Evolutionary conservation across 2,329 filamentous ascomycete genomes (phyloP), one percentile per base, ranked within the genome.

Genomic region (Aspergillus versicolor): DNA sequence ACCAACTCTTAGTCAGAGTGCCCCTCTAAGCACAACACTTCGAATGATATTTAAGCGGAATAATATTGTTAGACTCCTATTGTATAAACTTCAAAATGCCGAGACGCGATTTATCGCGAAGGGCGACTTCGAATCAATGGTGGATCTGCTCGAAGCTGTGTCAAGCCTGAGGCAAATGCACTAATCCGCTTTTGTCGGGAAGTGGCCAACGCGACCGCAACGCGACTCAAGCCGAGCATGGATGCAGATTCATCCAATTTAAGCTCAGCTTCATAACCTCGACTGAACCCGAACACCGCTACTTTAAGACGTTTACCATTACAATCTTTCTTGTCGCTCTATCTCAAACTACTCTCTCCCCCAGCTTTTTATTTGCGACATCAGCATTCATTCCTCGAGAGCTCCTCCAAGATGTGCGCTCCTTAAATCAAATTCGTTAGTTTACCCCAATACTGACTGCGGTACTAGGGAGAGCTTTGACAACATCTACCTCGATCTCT

Each of bases 401-500:
- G 43, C 51, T 41, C 24, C 51, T 53, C 51, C 51, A 47, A 37
- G 22, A 53, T 53, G 51, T 53, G 51, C 34, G 51, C 51, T 24
- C 30, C 43, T 19, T 19, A 3, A 30, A 40, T 6, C 42, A 19
- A 27, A 46, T 22, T 24, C 17, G 32, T n/a, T 30, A 24, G 17
- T 22, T 3, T 41, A 32, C 45, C 44, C 48, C 34, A 13, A 51
- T 46, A 42, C 62, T 63, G 51, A 64, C 44, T 19, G 45, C 52
- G 38, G 21, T 46, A 43, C 50, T 38, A 87, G 84, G 84, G 94
- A 99, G 85, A 94, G 89, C 72, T 99, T 99, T 78, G 93, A 97
- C 73, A 92, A 91, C 77, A 96, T 97, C 79, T 92, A 94, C 77
- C 86, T 99, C 68, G 93, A 99, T 75, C 85, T 99, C 59, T 97